Conservation (phyloP, 768 basidiomycete genomes). For the Lactarius trivialis region DNA sequence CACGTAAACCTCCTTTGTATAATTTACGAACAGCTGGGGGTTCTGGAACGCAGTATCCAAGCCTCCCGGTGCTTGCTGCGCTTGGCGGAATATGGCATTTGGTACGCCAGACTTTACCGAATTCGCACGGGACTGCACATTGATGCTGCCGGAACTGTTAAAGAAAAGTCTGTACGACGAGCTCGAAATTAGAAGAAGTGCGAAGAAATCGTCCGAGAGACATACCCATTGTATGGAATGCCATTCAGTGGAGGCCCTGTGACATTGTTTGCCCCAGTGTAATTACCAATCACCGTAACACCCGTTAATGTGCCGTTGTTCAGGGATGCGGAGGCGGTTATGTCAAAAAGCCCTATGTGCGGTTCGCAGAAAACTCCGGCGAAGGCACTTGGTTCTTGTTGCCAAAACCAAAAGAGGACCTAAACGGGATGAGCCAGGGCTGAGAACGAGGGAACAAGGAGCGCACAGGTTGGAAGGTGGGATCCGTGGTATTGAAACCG, state of each 20-base stretch:
- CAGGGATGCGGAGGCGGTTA: constrained; percentile 40
- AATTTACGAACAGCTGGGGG: constrained; percentile 45
- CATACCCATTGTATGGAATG: constrained; percentile 55
- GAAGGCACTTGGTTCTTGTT: constrained; percentile 28
- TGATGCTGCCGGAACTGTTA: constrained; percentile 30
- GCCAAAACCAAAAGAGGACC: constrained; percentile 65
- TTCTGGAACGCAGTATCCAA: constrained; percentile 41
- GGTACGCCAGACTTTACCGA: constrained; percentile 49
- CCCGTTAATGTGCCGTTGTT: constrained; percentile 37
- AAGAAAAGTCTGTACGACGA: constrained; percentile 20
- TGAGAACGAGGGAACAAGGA: background rate
- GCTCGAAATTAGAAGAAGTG: background rate
- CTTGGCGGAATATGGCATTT: constrained; percentile 52
- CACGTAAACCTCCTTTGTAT: constrained; percentile 48
- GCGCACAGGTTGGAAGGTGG: constrained; percentile 37
- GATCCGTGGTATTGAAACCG: constrained; percentile 29
- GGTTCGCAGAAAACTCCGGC: constrained; percentile 53
- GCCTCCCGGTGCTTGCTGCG: constrained; percentile 38
- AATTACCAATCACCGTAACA: constrained; percentile 32
- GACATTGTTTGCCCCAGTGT: constrained; percentile 42
- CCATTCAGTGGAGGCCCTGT: constrained; percentile 41
- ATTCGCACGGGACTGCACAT: constrained; percentile 45
- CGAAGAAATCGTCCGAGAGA: background rate
- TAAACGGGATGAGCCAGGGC: background rate
- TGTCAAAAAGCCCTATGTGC: constrained; percentile 38